phyloP scores from a whole-genome alignment of 2,329 filamentous ascomycete species.

The Calonectria pauciramosa region DNA sequence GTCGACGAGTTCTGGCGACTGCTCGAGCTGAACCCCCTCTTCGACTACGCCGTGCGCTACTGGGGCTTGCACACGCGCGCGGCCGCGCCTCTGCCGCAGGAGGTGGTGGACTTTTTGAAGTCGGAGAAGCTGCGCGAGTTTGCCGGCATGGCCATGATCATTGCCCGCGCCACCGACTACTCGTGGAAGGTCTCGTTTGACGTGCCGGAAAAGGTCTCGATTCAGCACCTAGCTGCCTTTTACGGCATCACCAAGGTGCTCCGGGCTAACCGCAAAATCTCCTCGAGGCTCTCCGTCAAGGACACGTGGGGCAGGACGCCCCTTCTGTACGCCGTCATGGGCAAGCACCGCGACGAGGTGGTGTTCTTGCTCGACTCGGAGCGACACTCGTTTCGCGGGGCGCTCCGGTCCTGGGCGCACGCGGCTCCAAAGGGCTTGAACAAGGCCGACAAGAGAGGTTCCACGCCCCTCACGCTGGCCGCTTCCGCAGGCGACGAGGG shows the following conservation, averaged over 20 bases:
- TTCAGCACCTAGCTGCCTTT: not conserved
- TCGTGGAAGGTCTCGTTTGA: not conserved
- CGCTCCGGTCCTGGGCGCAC: not conserved
- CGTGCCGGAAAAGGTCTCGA: not conserved
- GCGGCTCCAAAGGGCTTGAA: not conserved
- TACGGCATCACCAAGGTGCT: not conserved
- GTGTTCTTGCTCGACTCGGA: not conserved
- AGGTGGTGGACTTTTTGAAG: not conserved
- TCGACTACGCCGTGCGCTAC: not conserved
- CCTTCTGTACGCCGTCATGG: not conserved
- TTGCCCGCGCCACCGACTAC: not conserved
- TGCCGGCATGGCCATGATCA: not conserved
- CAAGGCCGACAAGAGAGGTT: not conserved
- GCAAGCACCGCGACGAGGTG: not conserved
- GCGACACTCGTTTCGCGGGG: not conserved
- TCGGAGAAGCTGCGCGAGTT: not conserved
- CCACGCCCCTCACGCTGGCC: not conserved
- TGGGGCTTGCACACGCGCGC: not conserved
- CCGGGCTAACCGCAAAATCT: not conserved
- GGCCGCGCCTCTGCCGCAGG: not conserved
- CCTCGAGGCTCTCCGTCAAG: not conserved
- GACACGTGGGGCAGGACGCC: constrained; percentile 4
- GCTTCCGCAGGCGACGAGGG: not conserved
- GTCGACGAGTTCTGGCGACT: not conserved
- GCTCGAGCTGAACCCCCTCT: constrained; percentile 1